phyloP scores from a whole-genome alignment of 2,329 filamentous ascomycete genomes.

The Colletotrichum somersetense region DNA sequence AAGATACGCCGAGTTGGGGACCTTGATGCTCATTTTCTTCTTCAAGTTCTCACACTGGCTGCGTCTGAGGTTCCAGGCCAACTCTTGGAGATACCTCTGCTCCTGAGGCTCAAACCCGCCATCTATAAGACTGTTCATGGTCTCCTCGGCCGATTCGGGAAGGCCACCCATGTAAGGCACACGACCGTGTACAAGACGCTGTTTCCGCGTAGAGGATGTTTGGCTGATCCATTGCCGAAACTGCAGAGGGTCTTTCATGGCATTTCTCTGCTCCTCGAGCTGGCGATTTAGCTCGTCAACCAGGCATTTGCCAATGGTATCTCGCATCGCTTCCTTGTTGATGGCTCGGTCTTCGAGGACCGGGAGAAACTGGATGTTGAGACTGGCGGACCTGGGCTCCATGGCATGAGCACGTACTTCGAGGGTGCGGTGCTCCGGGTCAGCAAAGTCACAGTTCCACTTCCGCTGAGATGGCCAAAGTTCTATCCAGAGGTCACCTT shows the following conservation, averaged over 20 bases:
- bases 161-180: constrained; percentile 63
- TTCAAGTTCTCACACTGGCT: constrained; percentile 66
- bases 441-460: constrained; percentile 66
- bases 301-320: constrained; percentile 63
- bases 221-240: constrained; percentile 68
- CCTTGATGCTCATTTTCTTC: constrained; percentile 69
- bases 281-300: constrained; percentile 62
- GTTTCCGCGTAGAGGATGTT: constrained; percentile 50
- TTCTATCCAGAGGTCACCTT: constrained; percentile 72
- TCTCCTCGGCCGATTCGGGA: constrained; percentile 63
- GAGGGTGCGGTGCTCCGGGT: constrained; percentile 70
- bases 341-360: constrained; percentile 73
- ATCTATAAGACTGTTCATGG: constrained; percentile 66
- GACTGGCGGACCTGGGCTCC: constrained; percentile 62
- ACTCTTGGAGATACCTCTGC: constrained; percentile 62
- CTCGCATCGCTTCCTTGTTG: constrained; percentile 57
- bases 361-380: constrained; percentile 78
- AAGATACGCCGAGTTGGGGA: constrained; percentile 71
- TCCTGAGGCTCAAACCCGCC: constrained; percentile 69
- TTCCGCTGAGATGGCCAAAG: constrained; percentile 77
- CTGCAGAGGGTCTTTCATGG: constrained; percentile 62
- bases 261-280: constrained; percentile 63
- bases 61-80: constrained; percentile 61
- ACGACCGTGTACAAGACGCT: constrained; percentile 55
- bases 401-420: constrained; percentile 69